Conservation (phyloP, 2,329 filamentous ascomycete genomes). For the Lasiodiplodia sp. region DNA sequence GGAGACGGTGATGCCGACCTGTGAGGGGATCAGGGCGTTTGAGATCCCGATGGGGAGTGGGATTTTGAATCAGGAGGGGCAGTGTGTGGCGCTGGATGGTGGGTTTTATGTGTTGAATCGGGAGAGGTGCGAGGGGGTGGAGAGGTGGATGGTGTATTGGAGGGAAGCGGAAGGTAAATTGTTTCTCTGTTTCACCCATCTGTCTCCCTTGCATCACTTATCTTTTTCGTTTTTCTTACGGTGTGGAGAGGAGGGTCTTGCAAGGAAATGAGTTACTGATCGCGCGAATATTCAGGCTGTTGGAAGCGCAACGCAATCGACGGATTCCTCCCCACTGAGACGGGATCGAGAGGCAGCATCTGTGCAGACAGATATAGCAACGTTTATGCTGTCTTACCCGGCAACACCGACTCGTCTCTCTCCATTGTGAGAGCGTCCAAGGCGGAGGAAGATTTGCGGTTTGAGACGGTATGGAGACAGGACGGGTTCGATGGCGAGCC, state of each 20-base stretch:
- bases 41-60: conserved; percentile 55
- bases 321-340: conserved; percentile 6
- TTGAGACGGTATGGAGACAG: conserved; percentile 14
- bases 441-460: background rate
- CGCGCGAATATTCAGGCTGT: background rate
- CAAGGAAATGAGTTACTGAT: background rate
- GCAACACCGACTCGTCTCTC: conserved; percentile 13
- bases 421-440: background rate
- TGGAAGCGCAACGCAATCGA: conserved; percentile 15
- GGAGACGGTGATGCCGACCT: conserved; percentile 39
- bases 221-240: too few relatives aligned
- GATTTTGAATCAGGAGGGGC: conserved; percentile 60
- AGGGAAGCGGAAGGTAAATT: background rate
- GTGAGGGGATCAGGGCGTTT: conserved; percentile 54
- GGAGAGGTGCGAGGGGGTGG: conserved; percentile 40
- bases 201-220: background rate
- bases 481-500: conserved; percentile 19
- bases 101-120: conserved; percentile 60
- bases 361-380: background rate
- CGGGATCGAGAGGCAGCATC: conserved; percentile 8
- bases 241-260: background rate
- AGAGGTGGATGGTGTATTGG: conserved; percentile 20
- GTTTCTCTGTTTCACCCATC: background rate
- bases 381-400: conserved; percentile 1
- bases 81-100: conserved; percentile 54